A percentile compares a stretch with the other conserved stretches of the same genome.
Conservation (phyloP, 169 alveolate genomes). For the Eimeria acervulina region DNA sequence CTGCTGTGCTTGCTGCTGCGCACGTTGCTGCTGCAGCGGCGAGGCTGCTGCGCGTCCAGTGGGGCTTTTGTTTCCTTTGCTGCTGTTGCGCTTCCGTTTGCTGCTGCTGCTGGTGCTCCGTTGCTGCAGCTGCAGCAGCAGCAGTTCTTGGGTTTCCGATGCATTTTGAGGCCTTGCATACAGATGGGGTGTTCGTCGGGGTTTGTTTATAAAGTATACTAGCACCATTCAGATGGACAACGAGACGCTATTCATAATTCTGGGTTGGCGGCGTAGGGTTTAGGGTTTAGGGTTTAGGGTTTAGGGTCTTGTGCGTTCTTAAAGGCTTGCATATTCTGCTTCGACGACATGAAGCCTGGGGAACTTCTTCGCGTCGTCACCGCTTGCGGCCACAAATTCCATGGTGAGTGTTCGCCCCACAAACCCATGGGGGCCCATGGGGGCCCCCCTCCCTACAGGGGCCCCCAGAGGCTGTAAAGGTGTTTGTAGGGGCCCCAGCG, state of each 20-base stretch:
- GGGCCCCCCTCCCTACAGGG: neutral
- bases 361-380: slow-evolving; percentile 68
- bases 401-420: neutral
- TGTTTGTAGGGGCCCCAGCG: neutral
- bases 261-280: neutral
- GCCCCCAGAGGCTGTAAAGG: neutral
- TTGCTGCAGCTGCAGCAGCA: neutral
- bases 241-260: too few species aligned
- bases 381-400: slow-evolving; percentile 57
- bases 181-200: too few species aligned
- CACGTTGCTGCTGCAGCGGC: neutral
- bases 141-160: neutral
- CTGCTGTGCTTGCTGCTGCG: neutral
- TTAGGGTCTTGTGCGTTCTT: neutral
- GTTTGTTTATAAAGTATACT: too few species aligned
- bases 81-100: neutral
- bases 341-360: slow-evolving; percentile 53
- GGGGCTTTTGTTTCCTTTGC: neutral
- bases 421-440: slow-evolving; percentile 10
- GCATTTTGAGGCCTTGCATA: neutral
- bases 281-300: slow-evolving; percentile 47
- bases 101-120: neutral
- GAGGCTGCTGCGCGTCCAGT: neutral
- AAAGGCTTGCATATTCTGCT: slow-evolving; percentile 54
- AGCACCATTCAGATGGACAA: too few species aligned